phyloP scores from a whole-genome alignment of 768 basidiomycete genomes.

The Wakefieldia striispora region DNA sequence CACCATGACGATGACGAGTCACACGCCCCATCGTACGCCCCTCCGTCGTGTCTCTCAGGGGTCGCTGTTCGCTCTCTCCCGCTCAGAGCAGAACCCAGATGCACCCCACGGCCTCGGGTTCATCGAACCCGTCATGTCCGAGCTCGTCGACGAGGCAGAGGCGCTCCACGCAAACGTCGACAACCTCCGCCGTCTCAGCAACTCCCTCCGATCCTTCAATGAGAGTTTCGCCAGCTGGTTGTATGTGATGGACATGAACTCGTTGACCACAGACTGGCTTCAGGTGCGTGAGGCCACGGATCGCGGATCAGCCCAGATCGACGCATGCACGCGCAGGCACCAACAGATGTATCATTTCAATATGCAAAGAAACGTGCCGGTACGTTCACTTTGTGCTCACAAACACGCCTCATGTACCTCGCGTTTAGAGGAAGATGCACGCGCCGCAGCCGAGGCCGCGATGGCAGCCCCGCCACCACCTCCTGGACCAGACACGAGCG shows the following conservation, averaged over 20 bases:
- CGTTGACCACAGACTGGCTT: slow-evolving; percentile 90
- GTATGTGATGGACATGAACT: slow-evolving; percentile 93
- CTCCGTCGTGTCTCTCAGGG: slow-evolving; percentile 89
- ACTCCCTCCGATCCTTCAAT: slow-evolving; percentile 82
- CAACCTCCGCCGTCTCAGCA: slow-evolving; percentile 65
- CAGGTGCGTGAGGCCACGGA: slow-evolving; percentile 46
- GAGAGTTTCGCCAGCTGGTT: slow-evolving; percentile 91
- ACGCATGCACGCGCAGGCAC: slow-evolving; percentile 42
- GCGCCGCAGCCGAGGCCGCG: slow-evolving; percentile 50
- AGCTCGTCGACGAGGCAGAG: slow-evolving; percentile 87
- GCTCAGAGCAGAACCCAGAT: slow-evolving; percentile 63
- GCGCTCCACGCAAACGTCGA: slow-evolving; percentile 73
- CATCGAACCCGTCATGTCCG: slow-evolving; percentile 78
- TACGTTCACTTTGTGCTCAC: slow-evolving; percentile 24
- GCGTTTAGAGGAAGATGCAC: slow-evolving; percentile 56
- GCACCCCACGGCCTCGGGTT: slow-evolving; percentile 85
- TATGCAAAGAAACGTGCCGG: slow-evolving; percentile 62
- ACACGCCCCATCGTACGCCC: slow-evolving; percentile 67
- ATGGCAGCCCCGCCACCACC: slow-evolving; percentile 39
- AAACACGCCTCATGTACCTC: neutral
- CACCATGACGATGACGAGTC: slow-evolving; percentile 24
- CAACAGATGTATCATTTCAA: slow-evolving; percentile 56
- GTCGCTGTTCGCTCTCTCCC: slow-evolving; percentile 82
- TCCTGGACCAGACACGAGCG: slow-evolving; percentile 7
- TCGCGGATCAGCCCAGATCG: neutral